A percentile compares a stretch with the other conserved stretches of the same genome.
phyloP scores from a whole-genome alignment of 352 stramenopile genomes.

The Phytopythium ostracodes region DNA sequence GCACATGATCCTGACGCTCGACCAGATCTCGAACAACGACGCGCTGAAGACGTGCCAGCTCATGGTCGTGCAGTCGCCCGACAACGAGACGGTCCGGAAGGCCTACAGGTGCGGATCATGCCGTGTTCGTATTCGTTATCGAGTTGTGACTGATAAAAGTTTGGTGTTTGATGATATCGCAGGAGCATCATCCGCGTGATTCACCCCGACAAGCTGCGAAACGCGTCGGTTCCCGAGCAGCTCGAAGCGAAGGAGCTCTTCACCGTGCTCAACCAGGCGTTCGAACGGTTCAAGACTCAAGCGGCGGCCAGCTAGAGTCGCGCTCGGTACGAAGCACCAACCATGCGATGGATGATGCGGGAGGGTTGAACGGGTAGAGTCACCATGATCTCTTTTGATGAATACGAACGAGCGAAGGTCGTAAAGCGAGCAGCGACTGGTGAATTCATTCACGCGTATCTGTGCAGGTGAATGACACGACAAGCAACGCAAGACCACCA shows the following conservation, averaged over 20 bases:
- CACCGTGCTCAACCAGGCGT: constrained; percentile 85
- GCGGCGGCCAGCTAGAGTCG: constrained; percentile 15
- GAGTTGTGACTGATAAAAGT: not conserved
- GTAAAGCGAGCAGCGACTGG: not conserved
- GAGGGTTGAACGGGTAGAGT: not conserved
- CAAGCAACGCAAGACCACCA: not conserved
- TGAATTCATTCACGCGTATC: not conserved
- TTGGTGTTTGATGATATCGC: not conserved
- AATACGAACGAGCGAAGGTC: constrained; percentile 3
- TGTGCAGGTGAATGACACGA: not conserved
- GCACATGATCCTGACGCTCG: constrained; percentile 82
- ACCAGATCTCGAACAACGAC: constrained; percentile 73
- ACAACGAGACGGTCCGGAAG: constrained; percentile 80
- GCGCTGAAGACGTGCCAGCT: constrained; percentile 71
- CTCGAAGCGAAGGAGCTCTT: constrained; percentile 85
- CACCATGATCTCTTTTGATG: not conserved
- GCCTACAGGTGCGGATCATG: constrained; percentile 49
- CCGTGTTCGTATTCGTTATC: not conserved
- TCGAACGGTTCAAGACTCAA: constrained; percentile 79
- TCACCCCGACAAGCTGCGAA: constrained; percentile 83
- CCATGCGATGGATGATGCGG: not conserved
- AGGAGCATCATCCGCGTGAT: constrained; percentile 87
- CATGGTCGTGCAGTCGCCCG: constrained; percentile 73
- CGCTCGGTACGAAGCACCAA: not conserved
- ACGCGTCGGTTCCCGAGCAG: constrained; percentile 70